phyloP scores from a whole-genome alignment of 208 protist species.

The Lotmaria passim region DNA sequence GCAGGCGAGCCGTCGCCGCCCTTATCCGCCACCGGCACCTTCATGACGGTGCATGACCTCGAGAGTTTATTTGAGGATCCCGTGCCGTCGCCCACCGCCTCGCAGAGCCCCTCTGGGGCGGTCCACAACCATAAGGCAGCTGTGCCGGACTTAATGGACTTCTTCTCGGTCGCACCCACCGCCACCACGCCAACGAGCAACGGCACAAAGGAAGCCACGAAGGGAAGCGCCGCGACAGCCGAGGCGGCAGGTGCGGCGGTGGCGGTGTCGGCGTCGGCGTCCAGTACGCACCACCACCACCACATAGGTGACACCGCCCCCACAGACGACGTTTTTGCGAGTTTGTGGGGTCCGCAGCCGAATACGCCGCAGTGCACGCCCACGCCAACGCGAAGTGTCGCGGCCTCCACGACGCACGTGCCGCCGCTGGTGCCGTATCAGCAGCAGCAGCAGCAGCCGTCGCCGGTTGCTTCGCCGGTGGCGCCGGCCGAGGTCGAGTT shows the following conservation, averaged over 20 bases:
- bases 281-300: neutral
- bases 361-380: neutral
- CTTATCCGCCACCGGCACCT: neutral
- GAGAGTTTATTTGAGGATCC: slow-evolving; percentile 30
- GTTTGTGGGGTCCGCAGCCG: neutral
- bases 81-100: neutral
- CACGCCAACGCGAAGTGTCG: neutral
- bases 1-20: neutral
- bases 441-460: neutral
- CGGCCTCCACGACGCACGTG: neutral
- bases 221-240: no score
- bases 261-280: no score
- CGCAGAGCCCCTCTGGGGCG: neutral
- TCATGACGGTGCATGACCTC: slow-evolving; percentile 11
- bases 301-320: neutral
- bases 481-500: slow-evolving; percentile 48
- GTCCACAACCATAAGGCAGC: neutral
- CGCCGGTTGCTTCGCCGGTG: neutral
- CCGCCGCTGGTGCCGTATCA: neutral
- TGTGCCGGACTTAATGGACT: slow-evolving; percentile 36
- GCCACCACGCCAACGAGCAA: neutral
- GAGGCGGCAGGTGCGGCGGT: no score
- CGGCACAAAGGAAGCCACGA: no score
- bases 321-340: slow-evolving; percentile 4
- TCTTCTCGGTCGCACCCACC: slow-evolving; percentile 16